These are phyloP conservation scores for Paraglomus brasilianum DNA, from an alignment of 192 early-diverging fungal genomes.

Conservation along the genomic window DNA sequence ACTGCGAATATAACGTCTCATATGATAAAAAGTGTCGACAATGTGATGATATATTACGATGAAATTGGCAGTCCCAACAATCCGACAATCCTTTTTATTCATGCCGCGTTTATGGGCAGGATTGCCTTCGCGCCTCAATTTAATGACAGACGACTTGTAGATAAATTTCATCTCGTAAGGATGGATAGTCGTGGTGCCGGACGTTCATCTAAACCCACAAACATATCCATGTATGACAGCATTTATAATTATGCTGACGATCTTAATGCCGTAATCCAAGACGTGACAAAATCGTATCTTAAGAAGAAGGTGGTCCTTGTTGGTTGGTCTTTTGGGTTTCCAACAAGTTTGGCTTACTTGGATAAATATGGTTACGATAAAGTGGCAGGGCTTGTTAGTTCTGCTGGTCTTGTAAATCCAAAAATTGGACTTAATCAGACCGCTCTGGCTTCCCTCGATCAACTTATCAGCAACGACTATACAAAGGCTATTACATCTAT, in stretches of 20 bases:
- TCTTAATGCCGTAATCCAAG: neutral
- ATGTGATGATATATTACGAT: neutral
- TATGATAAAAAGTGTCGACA: neutral
- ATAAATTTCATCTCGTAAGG: conserved; percentile 10
- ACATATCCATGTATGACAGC: neutral
- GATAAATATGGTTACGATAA: too few relatives aligned
- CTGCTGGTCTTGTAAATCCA: too few relatives aligned
- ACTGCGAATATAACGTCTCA: too few relatives aligned
- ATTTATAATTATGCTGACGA: neutral
- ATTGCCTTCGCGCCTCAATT: neutral
- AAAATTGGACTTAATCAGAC: too few relatives aligned
- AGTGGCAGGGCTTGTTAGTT: too few relatives aligned
- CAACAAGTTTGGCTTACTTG: too few relatives aligned
- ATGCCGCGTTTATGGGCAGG: neutral
- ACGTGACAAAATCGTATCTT: neutral
- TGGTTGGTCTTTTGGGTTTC: neutral
- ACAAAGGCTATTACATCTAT: too few relatives aligned
- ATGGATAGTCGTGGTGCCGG: conserved; percentile 12
- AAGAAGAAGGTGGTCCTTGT: neutral
- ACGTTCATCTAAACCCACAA: neutral
- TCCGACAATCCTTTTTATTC: conserved; percentile 13
- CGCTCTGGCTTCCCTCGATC: too few relatives aligned
- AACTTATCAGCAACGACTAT: too few relatives aligned
- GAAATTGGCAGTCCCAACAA: neutral
- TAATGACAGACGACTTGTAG: neutral